Base-by-base conservation (phyloP, 73 alveolate species). In the Paraurostyla sp. region DNA sequence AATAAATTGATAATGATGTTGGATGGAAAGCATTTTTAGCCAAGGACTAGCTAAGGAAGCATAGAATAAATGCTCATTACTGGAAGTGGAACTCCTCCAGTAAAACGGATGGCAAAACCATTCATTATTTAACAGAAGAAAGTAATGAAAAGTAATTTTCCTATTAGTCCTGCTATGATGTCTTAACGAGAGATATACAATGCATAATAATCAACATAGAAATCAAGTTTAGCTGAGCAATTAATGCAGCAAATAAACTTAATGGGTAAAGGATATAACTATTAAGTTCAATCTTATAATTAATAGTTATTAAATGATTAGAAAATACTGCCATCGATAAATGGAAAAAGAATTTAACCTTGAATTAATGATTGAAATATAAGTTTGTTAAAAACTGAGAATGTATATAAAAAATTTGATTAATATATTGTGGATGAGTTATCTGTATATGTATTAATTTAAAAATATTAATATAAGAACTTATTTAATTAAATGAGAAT, bases 141-240 rank as follows among this genome's bases (percentile, higher is more conserved):
- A 32, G 2, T 33, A 11, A 36, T 36, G 4, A 40, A 40, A 41
- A 3, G 13, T 13, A 68, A 68, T 33, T 3, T 11, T 30, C 83
- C 83, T 4, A 41, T 35, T 18, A 68, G 62, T 36, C 43, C 60
- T 3, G 29, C 29, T 22, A 68, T 41, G 40, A 36, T 18, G 38
- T 36, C 83, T 18, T 23, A 59, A 27, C 11, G 51, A 36, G 60
- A 41, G 33, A 9, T 1, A 40, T 33, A 35, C 59, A 46, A 46
- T 46, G 13, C 57, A 46, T 46, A 15, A 46, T 13, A 46, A 46
- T 15, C 18, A 15, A 46, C 23, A 18, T 46, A 15, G 18, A 68
- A 41, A 68, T 57, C 62, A 4, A 68, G 83, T 36, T 40, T 68
- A 25, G 62, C 83, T 36, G 83, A 68, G 11, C 38, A 68, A 36